Base-by-base conservation (phyloP, 768 basidiomycete species). In the Collybiopsis luxurians region DNA sequence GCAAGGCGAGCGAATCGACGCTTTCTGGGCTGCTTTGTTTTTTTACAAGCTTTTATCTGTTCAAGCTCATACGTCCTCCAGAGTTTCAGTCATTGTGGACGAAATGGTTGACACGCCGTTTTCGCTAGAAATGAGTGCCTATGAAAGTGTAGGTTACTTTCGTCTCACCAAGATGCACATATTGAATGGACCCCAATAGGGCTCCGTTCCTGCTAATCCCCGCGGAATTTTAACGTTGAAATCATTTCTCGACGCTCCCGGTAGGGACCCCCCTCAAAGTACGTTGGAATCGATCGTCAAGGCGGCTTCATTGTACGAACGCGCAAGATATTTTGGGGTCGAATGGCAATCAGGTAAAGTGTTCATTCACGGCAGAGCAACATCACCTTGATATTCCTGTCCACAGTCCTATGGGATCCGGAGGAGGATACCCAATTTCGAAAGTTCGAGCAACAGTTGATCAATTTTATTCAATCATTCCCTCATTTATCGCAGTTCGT, bases 71-170 rank as follows among this genome's bases (percentile, higher is more conserved):
- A 65, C 68, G n/a, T 64, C 73, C 0, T 65, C 66, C 2, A 69
- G 61, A 13, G 65, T 73, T 27, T 60, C 62, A 10, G 57, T 53
- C 24, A 57, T 61, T n/a, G 59, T 69, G 30, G 69, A 69, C 42
- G 60, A 64, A 26, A 42, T 51, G 47, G 67, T 78, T 46, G 71
- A 76, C 53, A 69, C 71, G 1, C 69, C 72, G 3, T 80, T 79
- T 79, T 78, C 78, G 12, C 56, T 66, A 19, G 61, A 60, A 17
- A 63, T 64, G 43, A 56, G 46, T 15, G 40, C 46, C 7, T 64
- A 54, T n/a, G 49, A 46, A 34, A 58, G 60, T 44, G 69, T 68
- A 12, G 30, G 21, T 36, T 12, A 31, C 3, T 12, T 24, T 43
- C 27, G 4, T 38, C n/a, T n/a, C n/a, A n/a, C n/a, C n/a, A n/a